Evolutionary conservation across 2,329 filamentous ascomycete genomes (phyloP), one percentile per base, ranked within the genome.

Genomic region (Verticillium albo-atrum): DNA sequence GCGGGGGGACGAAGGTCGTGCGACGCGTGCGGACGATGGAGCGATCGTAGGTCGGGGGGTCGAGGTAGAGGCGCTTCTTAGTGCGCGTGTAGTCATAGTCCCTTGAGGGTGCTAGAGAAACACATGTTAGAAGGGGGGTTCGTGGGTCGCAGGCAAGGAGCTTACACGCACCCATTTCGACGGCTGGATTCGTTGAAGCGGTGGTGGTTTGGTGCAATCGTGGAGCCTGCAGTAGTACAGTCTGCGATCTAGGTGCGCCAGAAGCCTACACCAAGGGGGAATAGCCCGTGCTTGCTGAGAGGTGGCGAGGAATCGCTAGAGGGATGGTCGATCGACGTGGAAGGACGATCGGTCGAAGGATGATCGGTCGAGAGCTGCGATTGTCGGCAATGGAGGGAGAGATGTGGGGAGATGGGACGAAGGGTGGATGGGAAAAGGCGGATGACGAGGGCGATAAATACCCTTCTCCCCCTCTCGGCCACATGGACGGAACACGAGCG

Each of bases 1-100:
- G 69, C 15, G 75, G 74, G 35, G 75, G 75, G 52, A 77, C 69
- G 63, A 75, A 68, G 51, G 71, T 73, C 6, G 76, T 78, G 67
- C 76, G 65, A 61, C 70, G 71, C 50, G 67, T 70, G 50, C 71
- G 72, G 57, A 74, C 67, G 53, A 70, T 68, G 62, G 71, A 66
- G 58, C 74, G 68, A 64, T 77, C 76, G 51, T 72, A 72, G 56
- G 71, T 72, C 7, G 76, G 75, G 50, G 74, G 74, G 47, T 72
- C 68, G 47, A 79, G 72, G 61, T 79, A 79, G 65, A 79, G 69
- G 60, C 73, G 74, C 68, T 76, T 78, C 68, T 78, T 79, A 62
- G 61, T 50, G 61, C 65, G 58, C 55, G 65, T 62, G 61, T 71
- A 68, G 30, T 71, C 64, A 55, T 64, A 62, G 53, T 63, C 61